Evolutionary conservation across 345 rosid genomes (phyloP).

Genomic region (Gossypium rotundifolium): DNA sequence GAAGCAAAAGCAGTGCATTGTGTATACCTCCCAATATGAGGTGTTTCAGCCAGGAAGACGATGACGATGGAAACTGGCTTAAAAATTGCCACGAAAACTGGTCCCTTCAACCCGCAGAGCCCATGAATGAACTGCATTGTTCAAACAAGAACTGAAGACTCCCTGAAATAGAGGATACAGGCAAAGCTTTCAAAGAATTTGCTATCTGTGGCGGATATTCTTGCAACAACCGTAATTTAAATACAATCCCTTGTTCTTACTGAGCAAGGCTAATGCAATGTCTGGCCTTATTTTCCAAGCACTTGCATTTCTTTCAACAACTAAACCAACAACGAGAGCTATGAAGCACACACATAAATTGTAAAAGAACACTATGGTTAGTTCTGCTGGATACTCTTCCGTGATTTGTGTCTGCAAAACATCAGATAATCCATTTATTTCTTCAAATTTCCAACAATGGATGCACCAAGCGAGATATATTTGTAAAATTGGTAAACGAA

Average conservation of each 20-base stretch:
- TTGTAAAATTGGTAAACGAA: background rate
- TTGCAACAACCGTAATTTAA: background rate
- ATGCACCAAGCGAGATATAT: background rate
- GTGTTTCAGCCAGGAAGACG: constrained; percentile 60
- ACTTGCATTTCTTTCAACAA: constrained; percentile 39
- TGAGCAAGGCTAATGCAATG: constrained; percentile 63
- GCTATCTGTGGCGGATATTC: no score
- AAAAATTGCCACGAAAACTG: constrained; percentile 65
- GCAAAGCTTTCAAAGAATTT: background rate
- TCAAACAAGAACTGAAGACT: constrained; percentile 51
- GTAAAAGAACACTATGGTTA: constrained; percentile 67
- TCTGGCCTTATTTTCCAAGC: constrained; percentile 58
- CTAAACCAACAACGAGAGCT: constrained; percentile 47
- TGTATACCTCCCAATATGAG: constrained; percentile 61
- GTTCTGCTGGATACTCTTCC: constrained; percentile 81
- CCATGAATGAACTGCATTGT: constrained; percentile 50
- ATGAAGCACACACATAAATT: constrained; percentile 55
- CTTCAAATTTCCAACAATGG: background rate
- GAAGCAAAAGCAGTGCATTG: background rate
- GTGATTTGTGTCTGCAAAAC: constrained; percentile 60
- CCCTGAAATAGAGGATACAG: constrained; percentile 34
- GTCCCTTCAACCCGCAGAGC: constrained; percentile 60
- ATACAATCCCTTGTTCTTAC: constrained; percentile 33
- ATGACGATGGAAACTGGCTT: constrained; percentile 66
- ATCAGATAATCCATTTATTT: background rate